A percentile compares a stretch with the other conserved stretches of the same genome.
These are phyloP conservation scores for Leishmania gerbilli DNA, from an alignment of 208 protist genomes.

Conservation along the genomic window DNA sequence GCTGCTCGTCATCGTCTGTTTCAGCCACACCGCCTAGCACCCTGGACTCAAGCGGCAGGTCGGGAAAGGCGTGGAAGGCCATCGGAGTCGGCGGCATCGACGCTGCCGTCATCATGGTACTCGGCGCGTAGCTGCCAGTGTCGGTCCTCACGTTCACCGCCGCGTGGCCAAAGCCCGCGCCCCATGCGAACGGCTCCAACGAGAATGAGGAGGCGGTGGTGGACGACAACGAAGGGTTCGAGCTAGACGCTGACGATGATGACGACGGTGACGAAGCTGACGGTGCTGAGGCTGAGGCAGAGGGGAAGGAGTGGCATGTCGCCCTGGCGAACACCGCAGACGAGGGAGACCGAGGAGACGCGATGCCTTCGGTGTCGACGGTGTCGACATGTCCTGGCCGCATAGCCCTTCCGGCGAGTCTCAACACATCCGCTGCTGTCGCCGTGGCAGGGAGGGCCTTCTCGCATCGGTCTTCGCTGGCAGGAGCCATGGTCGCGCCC, in stretches of 20 bases:
- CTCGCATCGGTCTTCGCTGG: background rate
- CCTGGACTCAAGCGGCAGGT: background rate
- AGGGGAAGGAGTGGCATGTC: background rate
- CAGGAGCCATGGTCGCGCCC: background rate
- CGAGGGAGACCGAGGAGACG: background rate
- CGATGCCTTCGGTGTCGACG: background rate
- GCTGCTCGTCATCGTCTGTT: background rate
- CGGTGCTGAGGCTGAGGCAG: background rate
- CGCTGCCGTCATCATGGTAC: background rate
- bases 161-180: background rate
- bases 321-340: background rate
- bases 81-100: slow-evolving; percentile 15
- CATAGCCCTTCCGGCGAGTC: background rate
- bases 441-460: background rate
- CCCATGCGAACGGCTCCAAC: background rate
- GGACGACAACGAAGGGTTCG: background rate
- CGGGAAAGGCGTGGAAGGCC: slow-evolving; percentile 2
- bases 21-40: background rate
- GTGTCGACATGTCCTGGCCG: background rate
- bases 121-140: background rate
- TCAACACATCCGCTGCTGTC: background rate
- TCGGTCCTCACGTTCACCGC: background rate
- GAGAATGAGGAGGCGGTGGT: background rate
- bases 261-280: background rate
- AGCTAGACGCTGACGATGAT: background rate